Conservation (phyloP, 169 alveolate genomes). For the Sarcocystis neurona region DNA sequence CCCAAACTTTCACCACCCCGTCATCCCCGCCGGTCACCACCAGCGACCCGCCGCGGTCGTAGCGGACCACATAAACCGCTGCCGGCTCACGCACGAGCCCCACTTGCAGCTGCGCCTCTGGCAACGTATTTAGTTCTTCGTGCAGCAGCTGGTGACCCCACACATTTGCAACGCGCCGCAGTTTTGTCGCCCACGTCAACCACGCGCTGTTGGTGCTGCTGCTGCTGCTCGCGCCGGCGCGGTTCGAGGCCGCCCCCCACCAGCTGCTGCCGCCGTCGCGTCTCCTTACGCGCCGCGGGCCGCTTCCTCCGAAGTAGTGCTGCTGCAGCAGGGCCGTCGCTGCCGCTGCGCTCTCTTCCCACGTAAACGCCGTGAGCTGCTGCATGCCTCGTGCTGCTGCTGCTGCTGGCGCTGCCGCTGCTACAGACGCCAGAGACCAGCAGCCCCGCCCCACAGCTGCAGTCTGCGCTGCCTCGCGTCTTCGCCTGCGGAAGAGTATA, state of each 20-base stretch:
- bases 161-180: constrained; percentile 30
- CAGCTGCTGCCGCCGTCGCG: constrained; percentile 9
- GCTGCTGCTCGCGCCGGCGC: constrained; percentile 7
- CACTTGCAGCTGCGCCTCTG: constrained; percentile 13
- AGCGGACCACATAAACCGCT: constrained; percentile 47
- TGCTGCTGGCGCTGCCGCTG: too few species aligned
- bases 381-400: too few species aligned
- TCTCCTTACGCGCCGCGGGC: background rate
- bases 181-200: constrained; percentile 22
- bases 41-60: constrained; percentile 71
- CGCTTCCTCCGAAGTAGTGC: too few species aligned
- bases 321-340: too few species aligned
- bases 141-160: constrained; percentile 55
- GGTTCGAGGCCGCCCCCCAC: background rate
- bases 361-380: too few species aligned
- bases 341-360: too few species aligned
- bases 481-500: too few species aligned
- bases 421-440: too few species aligned
- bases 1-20: constrained; percentile 80
- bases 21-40: constrained; percentile 82
- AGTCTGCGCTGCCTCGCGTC: too few species aligned
- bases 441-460: too few species aligned
- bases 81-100: constrained; percentile 59
- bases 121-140: constrained; percentile 23
- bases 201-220: constrained; percentile 32